phyloP scores from a whole-genome alignment of 495 filamentous ascomycete species.

The Penicillium riverlandense region DNA sequence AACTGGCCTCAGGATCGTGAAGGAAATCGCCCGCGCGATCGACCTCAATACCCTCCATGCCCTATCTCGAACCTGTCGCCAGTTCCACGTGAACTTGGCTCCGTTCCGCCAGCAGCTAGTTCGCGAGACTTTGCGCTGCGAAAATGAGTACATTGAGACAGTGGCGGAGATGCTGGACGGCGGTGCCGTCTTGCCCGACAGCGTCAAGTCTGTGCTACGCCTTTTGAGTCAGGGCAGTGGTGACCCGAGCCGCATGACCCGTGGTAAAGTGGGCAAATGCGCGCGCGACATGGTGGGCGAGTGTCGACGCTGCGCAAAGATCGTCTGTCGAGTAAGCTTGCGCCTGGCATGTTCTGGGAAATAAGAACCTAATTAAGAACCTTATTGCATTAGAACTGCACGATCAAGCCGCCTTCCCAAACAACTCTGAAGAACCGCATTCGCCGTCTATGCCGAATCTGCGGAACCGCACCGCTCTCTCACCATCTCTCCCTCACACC shows the following conservation, averaged over 20 bases:
- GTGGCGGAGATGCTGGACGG: slow-evolving; percentile 30
- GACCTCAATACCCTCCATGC: slow-evolving; percentile 82
- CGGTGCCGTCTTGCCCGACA: slow-evolving; percentile 25
- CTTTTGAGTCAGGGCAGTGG: slow-evolving; percentile 23
- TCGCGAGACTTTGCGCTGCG: slow-evolving; percentile 68
- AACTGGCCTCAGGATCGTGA: slow-evolving; percentile 55
- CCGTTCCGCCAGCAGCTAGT: slow-evolving; percentile 68
- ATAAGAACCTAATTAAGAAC: neutral
- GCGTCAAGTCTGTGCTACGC: slow-evolving; percentile 29
- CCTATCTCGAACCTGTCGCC: slow-evolving; percentile 71
- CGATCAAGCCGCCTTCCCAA: slow-evolving; percentile 62
- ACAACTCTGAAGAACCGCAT: slow-evolving; percentile 58
- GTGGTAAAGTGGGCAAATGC: slow-evolving; percentile 65
- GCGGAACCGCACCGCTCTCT: slow-evolving; percentile 56
- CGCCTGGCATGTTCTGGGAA: neutral
- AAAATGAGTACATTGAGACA: slow-evolving; percentile 53
- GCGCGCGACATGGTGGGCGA: slow-evolving; percentile 78
- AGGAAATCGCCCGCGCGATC: slow-evolving; percentile 62
- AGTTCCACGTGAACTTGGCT: slow-evolving; percentile 65
- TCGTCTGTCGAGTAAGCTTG: slow-evolving; percentile 65
- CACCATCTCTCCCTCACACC: slow-evolving; percentile 16
- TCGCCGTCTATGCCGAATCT: slow-evolving; percentile 69
- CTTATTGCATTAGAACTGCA: slow-evolving; percentile 60
- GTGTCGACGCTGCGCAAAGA: slow-evolving; percentile 67
- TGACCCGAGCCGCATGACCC: slow-evolving; percentile 37